Percentiles rank a stretch among this genome's conserved stretches.
phyloP scores from a whole-genome alignment of 768 basidiomycete species.

The Boletus rubescentipes region DNA sequence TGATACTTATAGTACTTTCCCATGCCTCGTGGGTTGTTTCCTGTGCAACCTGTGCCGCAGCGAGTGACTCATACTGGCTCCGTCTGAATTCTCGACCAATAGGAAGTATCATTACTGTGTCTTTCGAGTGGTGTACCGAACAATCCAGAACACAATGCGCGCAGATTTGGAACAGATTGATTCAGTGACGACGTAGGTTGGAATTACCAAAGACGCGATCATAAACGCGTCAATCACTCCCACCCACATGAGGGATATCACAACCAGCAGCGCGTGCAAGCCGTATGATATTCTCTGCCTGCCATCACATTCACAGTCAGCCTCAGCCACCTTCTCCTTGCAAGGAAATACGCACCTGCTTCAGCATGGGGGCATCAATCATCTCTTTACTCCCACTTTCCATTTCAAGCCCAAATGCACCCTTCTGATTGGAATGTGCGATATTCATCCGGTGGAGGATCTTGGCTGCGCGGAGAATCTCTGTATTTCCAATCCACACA shows the following conservation, averaged over 20 bases:
- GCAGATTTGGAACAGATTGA: no score
- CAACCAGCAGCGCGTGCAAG: conserved; percentile 56
- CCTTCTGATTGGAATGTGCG: conserved; percentile 51
- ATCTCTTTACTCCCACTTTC: conserved; percentile 62
- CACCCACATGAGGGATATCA: conserved; percentile 44
- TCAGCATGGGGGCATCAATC: conserved; percentile 92
- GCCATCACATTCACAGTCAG: conserved; percentile 1
- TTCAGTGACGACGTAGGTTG: no score
- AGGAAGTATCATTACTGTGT: no score
- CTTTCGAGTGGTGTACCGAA: neutral
- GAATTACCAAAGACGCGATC: neutral
- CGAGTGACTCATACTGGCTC: neutral
- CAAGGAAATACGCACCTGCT: conserved; percentile 44
- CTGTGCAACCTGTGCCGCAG: neutral
- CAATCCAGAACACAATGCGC: neutral
- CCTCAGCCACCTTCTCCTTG: neutral
- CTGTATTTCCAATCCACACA: conserved; percentile 36
- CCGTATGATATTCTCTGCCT: conserved; percentile 53
- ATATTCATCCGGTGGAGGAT: conserved; percentile 66
- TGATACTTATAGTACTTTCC: conserved; percentile 4
- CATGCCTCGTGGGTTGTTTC: neutral
- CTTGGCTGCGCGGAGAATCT: conserved; percentile 72
- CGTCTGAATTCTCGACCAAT: neutral
- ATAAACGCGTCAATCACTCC: neutral
- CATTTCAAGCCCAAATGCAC: conserved; percentile 73